phyloP scores from a whole-genome alignment of 2,329 filamentous ascomycete genomes.

The Aspergillus pseudoviridinutans region DNA sequence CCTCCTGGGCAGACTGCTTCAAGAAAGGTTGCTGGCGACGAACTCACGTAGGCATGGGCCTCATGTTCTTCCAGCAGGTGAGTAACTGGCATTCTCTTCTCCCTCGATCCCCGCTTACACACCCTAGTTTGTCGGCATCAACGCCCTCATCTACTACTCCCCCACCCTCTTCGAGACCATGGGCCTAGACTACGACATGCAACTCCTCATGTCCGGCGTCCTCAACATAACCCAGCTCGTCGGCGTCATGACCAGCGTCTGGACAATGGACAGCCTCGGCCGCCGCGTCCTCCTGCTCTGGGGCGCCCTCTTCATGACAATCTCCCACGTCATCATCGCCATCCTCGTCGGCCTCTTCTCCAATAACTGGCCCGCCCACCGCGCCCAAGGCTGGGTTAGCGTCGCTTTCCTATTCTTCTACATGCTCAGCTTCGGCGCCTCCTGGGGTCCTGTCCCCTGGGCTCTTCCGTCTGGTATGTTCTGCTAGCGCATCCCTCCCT shows the following conservation, averaged over 20 bases:
- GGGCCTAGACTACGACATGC: constrained; percentile 43
- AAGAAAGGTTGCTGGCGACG: constrained; percentile 47
- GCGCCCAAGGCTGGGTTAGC: constrained; percentile 51
- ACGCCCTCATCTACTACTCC: constrained; percentile 58
- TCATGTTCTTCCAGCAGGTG: constrained; percentile 58
- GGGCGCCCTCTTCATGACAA: constrained; percentile 45
- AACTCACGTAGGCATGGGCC: constrained; percentile 48
- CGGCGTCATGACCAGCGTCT: constrained; percentile 46
- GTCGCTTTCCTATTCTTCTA: constrained; percentile 60
- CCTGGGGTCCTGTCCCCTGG: constrained; percentile 53
- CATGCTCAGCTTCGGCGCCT: constrained; percentile 58
- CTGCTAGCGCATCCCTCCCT: not conserved
- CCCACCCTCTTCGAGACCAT: constrained; percentile 56
- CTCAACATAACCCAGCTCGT: constrained; percentile 50
- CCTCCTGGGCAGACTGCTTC: constrained; percentile 50
- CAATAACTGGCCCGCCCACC: constrained; percentile 49
- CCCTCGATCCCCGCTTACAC: not conserved
- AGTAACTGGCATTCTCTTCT: not conserved
- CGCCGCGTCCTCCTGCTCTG: constrained; percentile 45
- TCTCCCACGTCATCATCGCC: constrained; percentile 50
- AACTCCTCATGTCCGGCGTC: constrained; percentile 52
- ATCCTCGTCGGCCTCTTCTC: constrained; percentile 52
- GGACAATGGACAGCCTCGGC: constrained; percentile 48
- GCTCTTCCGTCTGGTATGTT: constrained; percentile 36
- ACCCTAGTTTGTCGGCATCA: constrained; percentile 49